These are phyloP conservation scores for Arthroderma uncinatum DNA, from an alignment of 2,329 filamentous ascomycete species.

Conservation along the genomic window DNA sequence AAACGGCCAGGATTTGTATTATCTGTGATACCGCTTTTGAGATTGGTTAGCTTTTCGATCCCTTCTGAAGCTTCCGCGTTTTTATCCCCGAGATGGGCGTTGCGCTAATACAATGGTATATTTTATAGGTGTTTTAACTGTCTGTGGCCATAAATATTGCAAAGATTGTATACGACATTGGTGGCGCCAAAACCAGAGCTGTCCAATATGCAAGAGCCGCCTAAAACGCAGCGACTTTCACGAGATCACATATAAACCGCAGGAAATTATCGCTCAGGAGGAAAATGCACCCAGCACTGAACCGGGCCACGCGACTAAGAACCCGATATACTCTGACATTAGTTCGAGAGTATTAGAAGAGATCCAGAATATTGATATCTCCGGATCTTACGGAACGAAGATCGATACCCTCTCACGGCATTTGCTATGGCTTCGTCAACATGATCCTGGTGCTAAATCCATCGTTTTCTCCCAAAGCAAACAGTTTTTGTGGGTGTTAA, in stretches of 20 bases:
- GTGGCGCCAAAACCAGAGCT: constrained; percentile 63
- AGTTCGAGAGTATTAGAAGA: constrained; percentile 58
- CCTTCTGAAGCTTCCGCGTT: neutral
- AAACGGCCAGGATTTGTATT: constrained; percentile 58
- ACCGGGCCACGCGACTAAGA: constrained; percentile 25
- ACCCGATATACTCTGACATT: constrained; percentile 66
- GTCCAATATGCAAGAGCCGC: constrained; percentile 69
- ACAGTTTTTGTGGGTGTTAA: constrained; percentile 66
- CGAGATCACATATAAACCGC: constrained; percentile 72
- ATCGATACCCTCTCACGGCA: constrained; percentile 75
- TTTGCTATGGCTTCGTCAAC: constrained; percentile 69
- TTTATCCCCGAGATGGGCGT: neutral
- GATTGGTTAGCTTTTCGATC: constrained; percentile 51
- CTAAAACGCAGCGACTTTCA: constrained; percentile 61
- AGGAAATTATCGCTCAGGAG: constrained; percentile 58
- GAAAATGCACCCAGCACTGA: constrained; percentile 25
- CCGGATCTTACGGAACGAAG: constrained; percentile 72
- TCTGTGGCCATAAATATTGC: constrained; percentile 88
- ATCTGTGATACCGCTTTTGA: constrained; percentile 74
- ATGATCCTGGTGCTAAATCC: constrained; percentile 77
- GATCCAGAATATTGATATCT: constrained; percentile 71
- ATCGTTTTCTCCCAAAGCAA: constrained; percentile 91
- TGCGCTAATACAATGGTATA: constrained; percentile 2
- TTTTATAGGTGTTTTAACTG: constrained; percentile 43
- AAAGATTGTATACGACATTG: constrained; percentile 74